Conservation (phyloP, 768 basidiomycete species). For the Tylopilus plumbeoviolaceoides region DNA sequence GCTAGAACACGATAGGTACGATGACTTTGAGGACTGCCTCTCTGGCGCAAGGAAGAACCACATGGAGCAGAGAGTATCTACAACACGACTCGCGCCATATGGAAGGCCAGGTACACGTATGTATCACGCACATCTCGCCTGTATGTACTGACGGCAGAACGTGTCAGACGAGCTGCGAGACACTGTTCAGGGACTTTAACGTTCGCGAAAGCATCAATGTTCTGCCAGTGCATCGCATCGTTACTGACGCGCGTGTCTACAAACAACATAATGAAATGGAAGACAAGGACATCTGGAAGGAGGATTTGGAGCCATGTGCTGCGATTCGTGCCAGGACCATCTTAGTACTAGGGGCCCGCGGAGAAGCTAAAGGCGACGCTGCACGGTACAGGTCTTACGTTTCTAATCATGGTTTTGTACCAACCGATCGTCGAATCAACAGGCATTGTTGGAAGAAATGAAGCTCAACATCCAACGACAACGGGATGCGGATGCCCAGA, state of each 20-base stretch:
- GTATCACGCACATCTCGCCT: neutral
- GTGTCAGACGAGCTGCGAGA: conserved; percentile 61
- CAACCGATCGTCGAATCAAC: neutral
- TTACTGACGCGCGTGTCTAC: conserved; percentile 61
- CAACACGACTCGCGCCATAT: conserved; percentile 67
- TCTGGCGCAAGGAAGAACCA: conserved; percentile 62
- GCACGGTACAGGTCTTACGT: conserved; percentile 27
- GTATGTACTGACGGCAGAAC: conserved; percentile 1
- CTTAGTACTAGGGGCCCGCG: conserved; percentile 45
- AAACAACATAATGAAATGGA: conserved; percentile 38
- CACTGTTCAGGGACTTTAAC: conserved; percentile 61
- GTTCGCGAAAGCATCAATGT: conserved; percentile 68
- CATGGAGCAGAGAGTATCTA: conserved; percentile 57
- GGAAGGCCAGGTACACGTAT: conserved; percentile 53
- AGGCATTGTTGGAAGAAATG: conserved; percentile 51
- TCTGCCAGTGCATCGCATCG: conserved; percentile 58
- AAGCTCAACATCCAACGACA: conserved; percentile 45
- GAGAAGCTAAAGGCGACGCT: conserved; percentile 37
- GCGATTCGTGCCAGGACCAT: conserved; percentile 62
- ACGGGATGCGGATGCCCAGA: conserved; percentile 43
- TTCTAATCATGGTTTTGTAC: neutral
- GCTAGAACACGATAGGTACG: conserved; percentile 33
- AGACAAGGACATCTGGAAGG: conserved; percentile 55
- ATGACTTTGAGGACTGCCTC: conserved; percentile 59
- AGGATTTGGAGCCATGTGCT: conserved; percentile 56